phyloP scores from a whole-genome alignment of 2,329 filamentous ascomycete genomes.

The Metarhizium brunneum region DNA sequence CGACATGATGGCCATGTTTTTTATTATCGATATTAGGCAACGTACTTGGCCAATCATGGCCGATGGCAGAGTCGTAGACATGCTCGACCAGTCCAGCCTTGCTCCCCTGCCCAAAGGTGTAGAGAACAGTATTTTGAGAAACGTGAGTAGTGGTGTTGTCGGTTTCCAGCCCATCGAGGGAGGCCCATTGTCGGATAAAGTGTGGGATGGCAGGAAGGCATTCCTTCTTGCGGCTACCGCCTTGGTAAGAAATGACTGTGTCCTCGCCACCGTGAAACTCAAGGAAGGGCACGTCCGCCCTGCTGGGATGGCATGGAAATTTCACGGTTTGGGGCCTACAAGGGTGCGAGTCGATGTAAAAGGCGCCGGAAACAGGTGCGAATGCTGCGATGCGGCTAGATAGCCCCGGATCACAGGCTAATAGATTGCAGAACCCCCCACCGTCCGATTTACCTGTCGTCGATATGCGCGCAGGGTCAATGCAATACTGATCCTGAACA shows the following conservation, averaged over 20 bases:
- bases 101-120: conserved; percentile 22
- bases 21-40: conserved; percentile 24
- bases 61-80: conserved; percentile 18
- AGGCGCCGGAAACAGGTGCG: conserved; percentile 28
- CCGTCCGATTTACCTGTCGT: conserved; percentile 32
- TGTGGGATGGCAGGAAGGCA: conserved; percentile 32
- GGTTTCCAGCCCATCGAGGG: conserved; percentile 16
- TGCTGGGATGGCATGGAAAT: conserved; percentile 27
- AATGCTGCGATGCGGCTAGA: conserved; percentile 28
- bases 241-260: conserved; percentile 33
- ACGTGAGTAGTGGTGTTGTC: conserved; percentile 5
- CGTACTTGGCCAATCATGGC: conserved; percentile 31
- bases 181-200: conserved; percentile 27
- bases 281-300: conserved; percentile 30
- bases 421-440: conserved; percentile 28
- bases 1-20: conserved; percentile 18
- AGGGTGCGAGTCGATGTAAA: conserved; percentile 24
- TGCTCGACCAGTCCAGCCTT: conserved; percentile 18
- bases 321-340: conserved; percentile 22
- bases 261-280: conserved; percentile 40
- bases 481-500: conserved; percentile 22
- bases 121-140: conserved; percentile 17
- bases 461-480: conserved; percentile 28
- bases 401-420: conserved; percentile 26
- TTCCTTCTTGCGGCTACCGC: conserved; percentile 29